phyloP scores from a whole-genome alignment of 1,139 yeast genomes.

The Debaryomyces singareniensis region DNA sequence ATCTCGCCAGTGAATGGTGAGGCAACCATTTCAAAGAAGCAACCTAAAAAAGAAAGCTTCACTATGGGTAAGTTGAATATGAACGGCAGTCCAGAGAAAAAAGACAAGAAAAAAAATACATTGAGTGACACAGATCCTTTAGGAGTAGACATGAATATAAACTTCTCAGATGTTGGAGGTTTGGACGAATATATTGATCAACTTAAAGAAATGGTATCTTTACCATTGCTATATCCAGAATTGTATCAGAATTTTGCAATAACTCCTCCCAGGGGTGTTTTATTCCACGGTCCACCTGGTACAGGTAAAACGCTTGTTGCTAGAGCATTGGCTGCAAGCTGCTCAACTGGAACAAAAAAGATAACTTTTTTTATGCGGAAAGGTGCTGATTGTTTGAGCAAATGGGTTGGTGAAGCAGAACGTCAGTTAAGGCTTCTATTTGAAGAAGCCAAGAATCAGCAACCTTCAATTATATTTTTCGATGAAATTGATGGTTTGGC shows the following conservation, averaged over 20 bases:
- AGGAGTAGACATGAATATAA: conserved; percentile 90
- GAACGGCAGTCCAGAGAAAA: conserved; percentile 26
- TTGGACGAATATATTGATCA: conserved; percentile 85
- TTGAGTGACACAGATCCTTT: conserved; percentile 92
- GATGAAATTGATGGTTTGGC: conserved; percentile 98
- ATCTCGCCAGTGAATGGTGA: conserved; percentile 35
- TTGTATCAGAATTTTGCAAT: conserved; percentile 83
- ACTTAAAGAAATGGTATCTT: conserved; percentile 92
- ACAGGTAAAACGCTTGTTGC: conserved; percentile 99
- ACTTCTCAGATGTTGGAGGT: conserved; percentile 89
- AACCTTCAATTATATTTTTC: conserved; percentile 91
- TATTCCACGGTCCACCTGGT: conserved; percentile 99
- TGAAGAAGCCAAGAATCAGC: conserved; percentile 94
- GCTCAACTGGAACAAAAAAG: conserved; percentile 74
- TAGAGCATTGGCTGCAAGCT: conserved; percentile 91
- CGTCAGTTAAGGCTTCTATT: conserved; percentile 82
- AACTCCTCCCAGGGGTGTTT: conserved; percentile 96
- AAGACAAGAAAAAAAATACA: conserved; percentile 50
- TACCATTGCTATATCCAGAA: conserved; percentile 92
- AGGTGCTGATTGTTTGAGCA: conserved; percentile 95
- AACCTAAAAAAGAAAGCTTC: conserved; percentile 13
- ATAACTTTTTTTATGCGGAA: conserved; percentile 97
- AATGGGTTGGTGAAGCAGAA: conserved; percentile 99
- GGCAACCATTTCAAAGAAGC: conserved; percentile 23
- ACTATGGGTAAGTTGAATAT: conserved; percentile 28